Evolutionary conservation across 805 yeast genomes (phyloP).

Genomic region (Candida suzukii): DNA sequence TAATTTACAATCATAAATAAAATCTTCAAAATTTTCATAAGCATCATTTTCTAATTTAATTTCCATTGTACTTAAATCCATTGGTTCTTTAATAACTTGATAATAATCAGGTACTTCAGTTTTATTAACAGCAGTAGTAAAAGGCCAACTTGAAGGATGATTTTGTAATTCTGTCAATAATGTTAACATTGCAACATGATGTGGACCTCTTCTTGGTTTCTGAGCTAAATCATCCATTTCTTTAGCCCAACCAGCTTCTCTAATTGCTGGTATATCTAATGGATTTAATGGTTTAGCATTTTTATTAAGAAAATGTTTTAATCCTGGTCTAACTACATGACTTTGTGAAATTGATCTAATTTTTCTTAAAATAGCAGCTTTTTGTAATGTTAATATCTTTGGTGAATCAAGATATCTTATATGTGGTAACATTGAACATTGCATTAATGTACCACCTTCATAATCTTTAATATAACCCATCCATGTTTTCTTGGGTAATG

Average conservation of each 20-base stretch:
- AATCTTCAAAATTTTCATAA: conserved; percentile 86
- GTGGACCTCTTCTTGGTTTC: conserved; percentile 90
- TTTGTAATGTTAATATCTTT: conserved; percentile 78
- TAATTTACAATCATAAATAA: conserved; percentile 79
- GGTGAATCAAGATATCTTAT: conserved; percentile 85
- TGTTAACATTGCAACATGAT: conserved; percentile 88
- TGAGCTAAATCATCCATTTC: conserved; percentile 97
- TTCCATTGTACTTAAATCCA: conserved; percentile 97
- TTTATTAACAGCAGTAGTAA: conserved; percentile 83
- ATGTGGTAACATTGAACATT: conserved; percentile 87
- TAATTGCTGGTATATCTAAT: conserved; percentile 77
- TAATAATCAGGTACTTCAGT: conserved; percentile 96
- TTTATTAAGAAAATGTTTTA: conserved; percentile 55
- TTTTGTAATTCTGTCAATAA: conserved; percentile 81
- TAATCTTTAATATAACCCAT: conserved; percentile 98
- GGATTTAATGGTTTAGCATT: conserved; percentile 61
- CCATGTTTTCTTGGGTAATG: conserved; percentile 83
- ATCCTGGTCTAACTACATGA: conserved; percentile 76
- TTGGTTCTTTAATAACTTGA: conserved; percentile 94
- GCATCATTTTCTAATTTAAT: conserved; percentile 85
- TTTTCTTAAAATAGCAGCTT: conserved; percentile 84
- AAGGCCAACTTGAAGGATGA: conserved; percentile 98
- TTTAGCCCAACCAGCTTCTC: conserved; percentile 96
- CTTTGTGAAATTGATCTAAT: conserved; percentile 74
- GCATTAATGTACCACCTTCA: conserved; percentile 98